Base-by-base conservation (phyloP, 305 asterid genomes). In the Withania somnifera region DNA sequence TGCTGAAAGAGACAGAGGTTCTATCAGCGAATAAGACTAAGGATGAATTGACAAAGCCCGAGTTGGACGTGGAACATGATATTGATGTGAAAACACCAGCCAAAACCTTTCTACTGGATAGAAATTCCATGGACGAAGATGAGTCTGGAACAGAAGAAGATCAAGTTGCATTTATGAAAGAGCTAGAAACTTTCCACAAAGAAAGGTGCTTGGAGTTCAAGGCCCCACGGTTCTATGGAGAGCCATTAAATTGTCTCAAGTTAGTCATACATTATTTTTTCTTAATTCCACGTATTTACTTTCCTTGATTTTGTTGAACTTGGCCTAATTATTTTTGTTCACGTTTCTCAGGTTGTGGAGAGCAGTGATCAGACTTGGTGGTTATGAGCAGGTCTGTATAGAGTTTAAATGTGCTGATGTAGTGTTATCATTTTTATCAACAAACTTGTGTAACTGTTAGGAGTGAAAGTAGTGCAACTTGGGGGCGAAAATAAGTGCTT, bases 351-450 rank as follows among this genome's bases (percentile, higher is more conserved):
- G 98, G 91, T 85, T 94, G 84, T 94, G 98, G 98, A 91, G 97
- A 88, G 92, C 98, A 47, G 98, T 94, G 84, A 87, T 94, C 88
- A 88, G 91, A 87, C 96, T 94, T 75, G 98, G 98, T 85, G 98
- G 98, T 87, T 93, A 94, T 78, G 98, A 94, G 86, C 97, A 90
- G 95, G 98, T 92, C 71, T 28, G 81, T 81, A 30, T 19, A 58
- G 19, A 7, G 50, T 75, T 80, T 80, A 50, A 75, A 63, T 56
- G 38, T 60, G 66, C 80, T 47, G 47, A 22, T 78, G 80, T 42
- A 11, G 53, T 60, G 69, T 56, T 71, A 61, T 52, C n/a, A 64
- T 20, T 67, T 20, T 50, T 38, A 53, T 56, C 61, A 64, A 57
- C 50, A 52, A 60, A 63, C 56, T 84, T 30, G 64, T 78, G 61